Evolutionary conservation across 805 yeast species (phyloP), one percentile per base, ranked within the genome.

Genomic region (Cyberlindnera misumaiensis): DNA sequence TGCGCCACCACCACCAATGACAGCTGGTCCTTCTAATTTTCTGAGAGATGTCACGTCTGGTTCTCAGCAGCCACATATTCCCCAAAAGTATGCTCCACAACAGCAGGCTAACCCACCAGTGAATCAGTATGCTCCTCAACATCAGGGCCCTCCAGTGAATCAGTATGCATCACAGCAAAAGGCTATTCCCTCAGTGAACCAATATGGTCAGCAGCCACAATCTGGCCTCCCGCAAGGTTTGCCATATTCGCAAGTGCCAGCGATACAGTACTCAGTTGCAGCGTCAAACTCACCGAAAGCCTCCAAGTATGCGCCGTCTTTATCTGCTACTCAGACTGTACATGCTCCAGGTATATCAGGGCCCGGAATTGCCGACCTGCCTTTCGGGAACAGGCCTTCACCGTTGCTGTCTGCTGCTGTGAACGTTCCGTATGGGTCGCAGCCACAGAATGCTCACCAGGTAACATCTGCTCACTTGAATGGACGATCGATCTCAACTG

Each of bases 401-500:
- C 32, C 22, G 12, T 10, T 12, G 4, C 5, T 16, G 3, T 20
- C 32, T 6, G 5, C 25, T 30, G 12, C n/a, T n/a, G 13, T 30
- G 10, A 17, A 8, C 16, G 22, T 13, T 4, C 32, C 32, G 18
- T 7, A 6, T 18, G 32, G 16, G 12, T 11, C 16, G 7, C 14
- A 22, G 7, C 11, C 5, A 4, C 44, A 8, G 29, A 32, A n/a
- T 39, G 47, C 7, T 42, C 52, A 1, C 24, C 47, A 11, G 27
- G 27, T 1, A 35, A 42, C 6, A 4, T 4, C 24, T 11, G 22
- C 32, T 7, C 14, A 30, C 10, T 17, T 30, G 24, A 30, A 30
- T 13, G 14, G 16, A 14, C 32, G 24, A 30, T 12, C 25, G 11
- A 15, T 20, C 11, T 22, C 32, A 11, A 17, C n/a, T 11, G 12